A percentile compares a stretch with the other conserved stretches of the same genome.
These are phyloP conservation scores for Marchantia paleacea DNA, from an alignment of 225 moss, liverwort and hornwort species.

Conservation along the genomic window DNA sequence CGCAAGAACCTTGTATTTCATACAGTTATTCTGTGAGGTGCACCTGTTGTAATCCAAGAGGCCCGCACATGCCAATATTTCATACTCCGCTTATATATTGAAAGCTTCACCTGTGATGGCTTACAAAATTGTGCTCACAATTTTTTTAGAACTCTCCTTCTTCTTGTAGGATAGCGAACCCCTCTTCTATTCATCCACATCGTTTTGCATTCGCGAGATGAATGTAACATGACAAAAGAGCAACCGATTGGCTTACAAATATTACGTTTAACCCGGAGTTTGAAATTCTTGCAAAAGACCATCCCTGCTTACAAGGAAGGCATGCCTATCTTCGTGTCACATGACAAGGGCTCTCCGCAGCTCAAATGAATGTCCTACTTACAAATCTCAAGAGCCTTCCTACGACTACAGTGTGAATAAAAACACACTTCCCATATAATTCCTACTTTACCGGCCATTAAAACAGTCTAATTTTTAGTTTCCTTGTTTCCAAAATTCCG, in stretches of 20 bases:
- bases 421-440: neutral
- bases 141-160: neutral
- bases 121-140: too few relatives aligned
- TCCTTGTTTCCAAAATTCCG: neutral
- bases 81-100: too few relatives aligned
- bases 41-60: too few relatives aligned
- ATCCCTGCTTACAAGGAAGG: neutral
- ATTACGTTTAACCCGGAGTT: neutral
- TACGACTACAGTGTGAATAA: neutral
- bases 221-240: neutral
- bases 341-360: neutral
- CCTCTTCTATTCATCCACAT: neutral
- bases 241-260: neutral
- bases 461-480: neutral
- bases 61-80: too few relatives aligned
- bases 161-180: neutral
- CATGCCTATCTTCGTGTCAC: neutral
- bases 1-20: too few relatives aligned
- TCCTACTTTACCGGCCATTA: neutral
- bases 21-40: too few relatives aligned
- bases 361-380: conserved; percentile 9
- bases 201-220: neutral
- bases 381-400: neutral
- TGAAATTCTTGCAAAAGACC: neutral
- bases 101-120: too few relatives aligned